phyloP scores from a whole-genome alignment of 345 rosid species.

The Ceriops decandra region DNA sequence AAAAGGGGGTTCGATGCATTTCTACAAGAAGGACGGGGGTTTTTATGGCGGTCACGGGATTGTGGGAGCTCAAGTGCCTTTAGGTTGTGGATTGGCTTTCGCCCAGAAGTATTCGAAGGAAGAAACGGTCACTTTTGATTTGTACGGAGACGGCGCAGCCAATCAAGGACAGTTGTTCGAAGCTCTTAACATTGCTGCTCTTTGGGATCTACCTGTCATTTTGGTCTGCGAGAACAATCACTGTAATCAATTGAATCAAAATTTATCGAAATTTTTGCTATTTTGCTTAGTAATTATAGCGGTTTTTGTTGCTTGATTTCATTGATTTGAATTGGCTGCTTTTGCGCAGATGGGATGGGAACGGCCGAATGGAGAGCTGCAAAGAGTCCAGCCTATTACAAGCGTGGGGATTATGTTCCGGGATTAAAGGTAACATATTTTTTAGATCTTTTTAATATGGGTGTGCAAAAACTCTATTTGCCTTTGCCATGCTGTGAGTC shows the following conservation, averaged over 20 bases:
- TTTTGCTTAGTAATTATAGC: background rate
- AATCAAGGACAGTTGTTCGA: constrained; percentile 97
- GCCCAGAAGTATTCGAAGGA: constrained; percentile 92
- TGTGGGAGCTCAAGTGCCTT: constrained; percentile 93
- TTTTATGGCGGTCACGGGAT: constrained; percentile 97
- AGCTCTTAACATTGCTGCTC: constrained; percentile 86
- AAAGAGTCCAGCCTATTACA: constrained; percentile 83
- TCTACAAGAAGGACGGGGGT: constrained; percentile 74
- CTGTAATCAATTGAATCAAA: constrained; percentile 40
- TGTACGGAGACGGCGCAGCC: constrained; percentile 98
- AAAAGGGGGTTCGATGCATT: constrained; percentile 98
- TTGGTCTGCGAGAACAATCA: constrained; percentile 96
- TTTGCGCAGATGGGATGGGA: constrained; percentile 85
- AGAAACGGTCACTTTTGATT: constrained; percentile 67
- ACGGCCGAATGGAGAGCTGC: constrained; percentile 99
- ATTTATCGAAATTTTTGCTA: background rate
- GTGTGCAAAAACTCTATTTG: too few species aligned
- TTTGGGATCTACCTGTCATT: constrained; percentile 94
- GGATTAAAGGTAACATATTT: constrained; percentile 72
- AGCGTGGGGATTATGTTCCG: constrained; percentile 98
- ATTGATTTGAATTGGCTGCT: constrained; percentile 8
- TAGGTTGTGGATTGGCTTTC: constrained; percentile 95
- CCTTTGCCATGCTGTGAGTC: too few species aligned
- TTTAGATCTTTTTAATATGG: too few species aligned
- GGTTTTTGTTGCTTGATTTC: background rate